Evolutionary conservation across 768 basidiomycete species (phyloP).

Genomic region (Phaeolepiota aurea): DNA sequence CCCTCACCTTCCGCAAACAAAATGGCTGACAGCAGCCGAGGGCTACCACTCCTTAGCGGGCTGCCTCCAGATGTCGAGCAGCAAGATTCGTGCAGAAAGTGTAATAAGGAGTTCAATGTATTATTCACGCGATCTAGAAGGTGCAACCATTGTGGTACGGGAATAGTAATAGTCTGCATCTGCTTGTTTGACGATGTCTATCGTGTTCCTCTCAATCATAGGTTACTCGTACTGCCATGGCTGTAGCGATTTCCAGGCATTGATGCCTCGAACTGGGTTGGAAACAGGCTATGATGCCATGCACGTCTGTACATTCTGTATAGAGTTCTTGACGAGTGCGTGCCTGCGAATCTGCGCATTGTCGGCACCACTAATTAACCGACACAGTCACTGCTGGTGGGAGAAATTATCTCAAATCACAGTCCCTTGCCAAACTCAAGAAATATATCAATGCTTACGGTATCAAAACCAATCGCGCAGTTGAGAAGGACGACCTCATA

Average conservation of each 20-base stretch:
- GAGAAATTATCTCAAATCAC: conserved; percentile 41
- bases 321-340: conserved; percentile 61
- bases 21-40: conserved; percentile 20
- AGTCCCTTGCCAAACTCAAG: conserved; percentile 56
- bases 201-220: background rate
- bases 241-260: conserved; percentile 69
- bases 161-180: background rate
- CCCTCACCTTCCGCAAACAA: conserved; percentile 1
- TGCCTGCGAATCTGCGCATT: too few species aligned
- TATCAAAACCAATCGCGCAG: conserved; percentile 49
- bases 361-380: too few species aligned
- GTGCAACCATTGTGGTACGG: conserved; percentile 72
- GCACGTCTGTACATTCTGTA: conserved; percentile 67
- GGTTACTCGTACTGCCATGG: conserved; percentile 57
- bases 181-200: background rate
- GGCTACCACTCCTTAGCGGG: conserved; percentile 67
- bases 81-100: conserved; percentile 50
- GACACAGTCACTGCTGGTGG: conserved; percentile 67
- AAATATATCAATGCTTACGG: conserved; percentile 66
- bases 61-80: conserved; percentile 35
- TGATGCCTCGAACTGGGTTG: conserved; percentile 56
- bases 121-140: conserved; percentile 54
- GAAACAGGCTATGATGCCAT: conserved; percentile 56
- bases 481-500: conserved; percentile 77
- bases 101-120: conserved; percentile 65